Percentiles rank a stretch among this genome's conserved stretches.
Evolutionary conservation across 2,329 filamentous ascomycete genomes (phyloP).

Genomic region (Meredithiella fracta): DNA sequence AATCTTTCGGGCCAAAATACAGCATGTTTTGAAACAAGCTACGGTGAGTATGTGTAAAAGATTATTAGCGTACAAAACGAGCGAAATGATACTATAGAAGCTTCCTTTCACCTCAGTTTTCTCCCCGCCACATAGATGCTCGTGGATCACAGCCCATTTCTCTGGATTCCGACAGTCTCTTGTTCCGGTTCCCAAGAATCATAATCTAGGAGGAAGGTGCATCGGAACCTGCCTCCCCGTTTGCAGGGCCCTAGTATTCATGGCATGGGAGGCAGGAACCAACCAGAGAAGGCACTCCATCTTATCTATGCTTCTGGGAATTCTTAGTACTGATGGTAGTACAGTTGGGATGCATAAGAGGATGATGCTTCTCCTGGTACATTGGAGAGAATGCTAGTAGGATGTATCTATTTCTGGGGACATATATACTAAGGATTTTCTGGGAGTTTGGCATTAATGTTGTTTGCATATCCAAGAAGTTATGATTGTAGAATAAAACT

Average conservation of each 20-base stretch:
- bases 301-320: not conserved
- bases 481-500: no score
- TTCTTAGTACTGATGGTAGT: not conserved
- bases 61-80: no score
- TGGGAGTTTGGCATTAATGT: no score
- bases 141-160: not conserved
- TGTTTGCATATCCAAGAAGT: no score
- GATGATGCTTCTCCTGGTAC: not conserved
- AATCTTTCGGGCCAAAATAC: no score
- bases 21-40: no score
- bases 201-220: not conserved
- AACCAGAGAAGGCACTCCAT: not conserved
- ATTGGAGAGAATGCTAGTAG: not conserved
- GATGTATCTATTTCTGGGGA: no score
- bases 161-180: not conserved
- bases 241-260: not conserved
- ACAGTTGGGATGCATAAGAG: not conserved
- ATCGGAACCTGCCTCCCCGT: constrained; percentile 1
- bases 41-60: no score
- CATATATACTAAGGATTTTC: no score
- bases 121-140: no score
- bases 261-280: constrained; percentile 1
- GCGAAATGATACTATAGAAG: no score
- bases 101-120: no score
- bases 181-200: not conserved